Conservation (phyloP, 1,284 basidiomycete species). For the Leccinum fallax region DNA sequence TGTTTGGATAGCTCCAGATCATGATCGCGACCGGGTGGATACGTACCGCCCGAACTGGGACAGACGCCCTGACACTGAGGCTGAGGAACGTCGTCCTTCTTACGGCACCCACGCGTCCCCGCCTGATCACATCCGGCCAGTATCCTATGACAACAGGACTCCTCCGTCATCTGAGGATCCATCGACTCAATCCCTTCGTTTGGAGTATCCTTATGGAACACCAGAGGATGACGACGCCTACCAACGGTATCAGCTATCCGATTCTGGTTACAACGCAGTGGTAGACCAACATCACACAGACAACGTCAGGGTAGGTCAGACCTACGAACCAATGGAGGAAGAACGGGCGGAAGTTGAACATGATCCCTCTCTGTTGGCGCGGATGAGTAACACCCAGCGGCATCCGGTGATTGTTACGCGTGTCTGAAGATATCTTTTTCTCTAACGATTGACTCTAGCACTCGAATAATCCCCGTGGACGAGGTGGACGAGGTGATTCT, state of each 20-base stretch:
- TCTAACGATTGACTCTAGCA: slow-evolving; percentile 14
- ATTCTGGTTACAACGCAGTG: slow-evolving; percentile 1
- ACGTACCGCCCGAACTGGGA: slow-evolving; percentile 15
- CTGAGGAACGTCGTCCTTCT: slow-evolving; percentile 16
- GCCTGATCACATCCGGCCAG: slow-evolving; percentile 8
- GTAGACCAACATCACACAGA: slow-evolving; percentile 10
- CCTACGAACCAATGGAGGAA: slow-evolving; percentile 17
- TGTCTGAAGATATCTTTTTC: not conserved
- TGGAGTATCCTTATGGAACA: slow-evolving; percentile 18
- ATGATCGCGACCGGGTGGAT: slow-evolving; percentile 14
- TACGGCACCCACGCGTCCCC: slow-evolving; percentile 10
- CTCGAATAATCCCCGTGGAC: slow-evolving; percentile 20
- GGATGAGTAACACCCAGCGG: slow-evolving; percentile 25
- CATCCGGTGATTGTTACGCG: slow-evolving; percentile 21
- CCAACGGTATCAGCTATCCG: slow-evolving; percentile 13
- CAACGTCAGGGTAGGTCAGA: slow-evolving; percentile 6
- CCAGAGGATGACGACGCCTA: slow-evolving; percentile 16
- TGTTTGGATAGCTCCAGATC: slow-evolving; percentile 22
- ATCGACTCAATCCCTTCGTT: not conserved
- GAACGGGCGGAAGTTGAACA: slow-evolving; percentile 17
- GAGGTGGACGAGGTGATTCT: slow-evolving; percentile 28
- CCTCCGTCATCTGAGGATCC: not conserved
- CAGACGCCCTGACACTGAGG: slow-evolving; percentile 14
- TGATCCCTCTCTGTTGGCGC: slow-evolving; percentile 28
- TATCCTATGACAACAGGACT: slow-evolving; percentile 12